phyloP scores from a whole-genome alignment of 2,329 filamentous ascomycete genomes.

The Neofusicoccum sp. region DNA sequence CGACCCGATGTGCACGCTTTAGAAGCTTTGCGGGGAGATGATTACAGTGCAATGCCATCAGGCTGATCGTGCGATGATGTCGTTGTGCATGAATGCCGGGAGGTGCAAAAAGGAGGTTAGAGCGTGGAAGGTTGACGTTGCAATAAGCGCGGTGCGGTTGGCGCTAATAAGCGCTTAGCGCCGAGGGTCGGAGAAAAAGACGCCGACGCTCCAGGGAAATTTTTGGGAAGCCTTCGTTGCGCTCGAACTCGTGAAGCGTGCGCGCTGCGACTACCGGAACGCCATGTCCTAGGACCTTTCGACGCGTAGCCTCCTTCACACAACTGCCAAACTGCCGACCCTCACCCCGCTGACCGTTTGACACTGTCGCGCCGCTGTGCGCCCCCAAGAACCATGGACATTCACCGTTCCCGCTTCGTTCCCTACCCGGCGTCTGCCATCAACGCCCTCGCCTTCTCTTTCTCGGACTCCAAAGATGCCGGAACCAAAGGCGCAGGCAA shows the following conservation, averaged over 20 bases:
- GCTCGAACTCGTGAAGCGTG: constrained; percentile 11
- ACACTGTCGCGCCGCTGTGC: not conserved
- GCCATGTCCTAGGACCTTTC: not conserved
- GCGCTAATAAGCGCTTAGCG: constrained; percentile 3
- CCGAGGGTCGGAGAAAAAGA: not conserved
- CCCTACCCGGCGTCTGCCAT: constrained; percentile 89
- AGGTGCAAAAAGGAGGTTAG: not conserved
- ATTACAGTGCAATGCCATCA: not conserved
- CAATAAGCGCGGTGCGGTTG: constrained; percentile 10
- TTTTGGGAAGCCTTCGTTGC: constrained; percentile 15
- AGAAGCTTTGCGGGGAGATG: not conserved
- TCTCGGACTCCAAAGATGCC: constrained; percentile 54
- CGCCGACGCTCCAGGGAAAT: constrained; percentile 19
- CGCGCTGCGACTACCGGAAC: not conserved
- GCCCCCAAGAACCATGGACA: constrained; percentile 67
- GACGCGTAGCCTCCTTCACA: not conserved
- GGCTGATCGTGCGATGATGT: constrained; percentile 12
- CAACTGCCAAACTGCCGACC: not conserved
- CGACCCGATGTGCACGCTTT: not conserved
- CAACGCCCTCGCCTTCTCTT: constrained; percentile 92
- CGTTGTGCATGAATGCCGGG: not conserved
- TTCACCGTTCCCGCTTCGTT: constrained; percentile 96
- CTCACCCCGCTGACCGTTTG: not conserved
- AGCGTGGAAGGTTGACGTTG: constrained; percentile 1
- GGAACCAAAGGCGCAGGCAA: constrained; percentile 14